Evolutionary conservation across 345 rosid genomes (phyloP).

Genomic region (Salix suchowensis): DNA sequence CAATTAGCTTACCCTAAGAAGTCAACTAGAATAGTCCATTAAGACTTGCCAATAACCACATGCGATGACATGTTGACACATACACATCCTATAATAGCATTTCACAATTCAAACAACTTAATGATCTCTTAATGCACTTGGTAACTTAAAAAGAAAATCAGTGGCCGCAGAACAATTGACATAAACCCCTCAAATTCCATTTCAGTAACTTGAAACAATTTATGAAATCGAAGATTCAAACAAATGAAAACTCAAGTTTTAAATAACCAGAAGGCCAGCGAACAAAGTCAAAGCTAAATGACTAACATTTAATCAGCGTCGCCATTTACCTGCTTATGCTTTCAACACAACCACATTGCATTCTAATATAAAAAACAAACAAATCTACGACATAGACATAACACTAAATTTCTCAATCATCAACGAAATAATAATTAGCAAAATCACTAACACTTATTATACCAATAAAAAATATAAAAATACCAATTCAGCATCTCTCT

Average conservation of each 20-base stretch:
- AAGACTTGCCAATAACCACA: background rate
- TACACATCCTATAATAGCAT: background rate
- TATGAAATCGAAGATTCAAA: background rate
- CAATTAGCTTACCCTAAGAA: background rate
- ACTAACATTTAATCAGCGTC: background rate
- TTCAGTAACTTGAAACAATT: background rate
- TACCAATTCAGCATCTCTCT: conserved; percentile 64
- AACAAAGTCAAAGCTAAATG: background rate
- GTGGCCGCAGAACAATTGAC: background rate
- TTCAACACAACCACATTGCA: background rate
- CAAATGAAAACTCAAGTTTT: no score
- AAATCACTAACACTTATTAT: background rate
- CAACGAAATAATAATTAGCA: background rate
- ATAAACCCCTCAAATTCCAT: background rate
- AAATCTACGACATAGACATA: background rate
- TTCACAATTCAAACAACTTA: background rate
- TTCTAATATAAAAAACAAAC: background rate
- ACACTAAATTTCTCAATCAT: background rate
- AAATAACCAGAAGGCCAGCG: no score
- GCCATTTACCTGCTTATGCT: background rate
- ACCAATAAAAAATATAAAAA: background rate
- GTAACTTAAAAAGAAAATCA: background rate
- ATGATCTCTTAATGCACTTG: background rate
- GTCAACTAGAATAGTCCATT: background rate
- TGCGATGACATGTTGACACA: background rate